Evolutionary conservation across 106 monocot species (phyloP).

Genomic region (Hemerocallis citrina): DNA sequence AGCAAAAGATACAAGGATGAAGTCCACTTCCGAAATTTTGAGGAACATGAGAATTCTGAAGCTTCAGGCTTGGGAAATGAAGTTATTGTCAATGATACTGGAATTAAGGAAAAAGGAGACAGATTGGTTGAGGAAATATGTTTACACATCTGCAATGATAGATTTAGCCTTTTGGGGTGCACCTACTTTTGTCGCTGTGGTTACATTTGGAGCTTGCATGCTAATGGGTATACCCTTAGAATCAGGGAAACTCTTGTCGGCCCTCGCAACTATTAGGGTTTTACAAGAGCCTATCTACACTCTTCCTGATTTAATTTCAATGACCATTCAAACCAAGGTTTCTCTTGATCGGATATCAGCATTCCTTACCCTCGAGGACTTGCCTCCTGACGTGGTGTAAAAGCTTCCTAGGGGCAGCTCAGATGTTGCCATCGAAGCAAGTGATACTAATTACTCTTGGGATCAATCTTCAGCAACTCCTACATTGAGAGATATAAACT

Average conservation of each 20-base stretch:
- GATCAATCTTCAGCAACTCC: conserved; percentile 38
- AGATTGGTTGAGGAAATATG: conserved; percentile 62
- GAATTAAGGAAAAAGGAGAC: conserved; percentile 61
- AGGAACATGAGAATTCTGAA: conserved; percentile 95
- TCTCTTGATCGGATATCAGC: conserved; percentile 76
- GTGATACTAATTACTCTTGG: conserved; percentile 68
- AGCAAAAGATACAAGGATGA: conserved; percentile 82
- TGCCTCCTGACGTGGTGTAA: conserved; percentile 40
- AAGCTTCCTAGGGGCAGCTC: conserved; percentile 41
- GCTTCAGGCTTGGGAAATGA: conserved; percentile 97
- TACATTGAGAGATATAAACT: conserved; percentile 62
- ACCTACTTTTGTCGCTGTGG: conserved; percentile 77
- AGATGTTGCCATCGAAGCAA: conserved; percentile 54
- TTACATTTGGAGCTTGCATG: conserved; percentile 74
- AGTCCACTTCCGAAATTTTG: conserved; percentile 73
- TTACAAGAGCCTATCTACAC: conserved; percentile 74
- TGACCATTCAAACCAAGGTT: conserved; percentile 76
- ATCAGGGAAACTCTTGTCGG: conserved; percentile 80
- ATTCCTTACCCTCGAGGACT: conserved; percentile 64
- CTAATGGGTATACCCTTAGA: conserved; percentile 77
- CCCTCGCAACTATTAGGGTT: conserved; percentile 81
- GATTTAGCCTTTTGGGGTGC: conserved; percentile 64
- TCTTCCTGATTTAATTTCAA: conserved; percentile 64
- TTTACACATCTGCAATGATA: conserved; percentile 51
- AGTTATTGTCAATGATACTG: conserved; percentile 66